Evolutionary conservation across 495 filamentous ascomycete species (phyloP).

Genomic region (Amniculicola lignicola): DNA sequence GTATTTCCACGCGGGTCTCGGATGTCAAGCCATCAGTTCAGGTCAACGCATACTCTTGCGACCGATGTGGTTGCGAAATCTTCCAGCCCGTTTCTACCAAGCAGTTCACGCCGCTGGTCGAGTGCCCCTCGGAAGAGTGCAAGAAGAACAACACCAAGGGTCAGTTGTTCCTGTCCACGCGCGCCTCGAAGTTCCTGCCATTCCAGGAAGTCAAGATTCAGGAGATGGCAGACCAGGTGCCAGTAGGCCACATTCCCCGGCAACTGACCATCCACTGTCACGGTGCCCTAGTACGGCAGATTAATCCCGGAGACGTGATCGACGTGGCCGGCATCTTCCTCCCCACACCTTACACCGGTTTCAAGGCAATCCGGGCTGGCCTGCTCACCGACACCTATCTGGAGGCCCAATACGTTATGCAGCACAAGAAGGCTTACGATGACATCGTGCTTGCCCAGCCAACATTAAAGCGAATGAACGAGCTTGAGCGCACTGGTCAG

Average conservation of each 20-base stretch:
- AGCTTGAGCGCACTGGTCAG: slow-evolving; percentile 75
- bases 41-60: slow-evolving; percentile 96
- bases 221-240: slow-evolving; percentile 96
- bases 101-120: slow-evolving; percentile 78
- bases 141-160: slow-evolving; percentile 86
- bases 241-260: slow-evolving; percentile 93
- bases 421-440: slow-evolving; percentile 97
- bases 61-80: slow-evolving; percentile 92
- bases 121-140: slow-evolving; percentile 86
- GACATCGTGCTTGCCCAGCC: slow-evolving; percentile 74
- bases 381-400: slow-evolving; percentile 95
- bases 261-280: slow-evolving; percentile 86
- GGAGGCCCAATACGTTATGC: slow-evolving; percentile 86
- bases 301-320: slow-evolving; percentile 91
- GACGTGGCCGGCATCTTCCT: slow-evolving; percentile 94
- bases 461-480: slow-evolving; percentile 74
- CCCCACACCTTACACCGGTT: slow-evolving; percentile 95
- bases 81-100: slow-evolving; percentile 94
- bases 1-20: slow-evolving; percentile 91
- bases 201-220: slow-evolving; percentile 99
- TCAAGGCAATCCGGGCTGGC: slow-evolving; percentile 92
- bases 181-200: slow-evolving; percentile 92
- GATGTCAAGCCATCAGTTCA: slow-evolving; percentile 97
- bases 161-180: slow-evolving; percentile 85
- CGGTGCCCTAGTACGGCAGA: slow-evolving; percentile 74